Conservation (phyloP, 2,329 filamentous ascomycete species). For the Trichoderma citrinoviride region DNA sequence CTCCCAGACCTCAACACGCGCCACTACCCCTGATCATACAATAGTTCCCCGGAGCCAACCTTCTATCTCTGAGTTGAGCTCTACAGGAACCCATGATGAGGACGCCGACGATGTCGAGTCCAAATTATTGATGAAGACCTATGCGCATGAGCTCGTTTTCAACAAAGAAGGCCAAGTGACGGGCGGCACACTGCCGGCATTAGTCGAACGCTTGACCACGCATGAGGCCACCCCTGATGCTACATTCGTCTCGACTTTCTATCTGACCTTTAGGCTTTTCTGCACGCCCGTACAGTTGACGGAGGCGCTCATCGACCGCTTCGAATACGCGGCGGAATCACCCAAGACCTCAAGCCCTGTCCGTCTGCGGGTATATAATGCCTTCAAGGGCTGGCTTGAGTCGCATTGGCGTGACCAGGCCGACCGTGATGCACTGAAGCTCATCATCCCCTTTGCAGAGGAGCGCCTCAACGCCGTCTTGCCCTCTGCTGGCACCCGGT, state of each 20-base stretch:
- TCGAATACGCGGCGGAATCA: slow-evolving; percentile 83
- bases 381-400: slow-evolving; percentile 96
- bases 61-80: slow-evolving; percentile 67
- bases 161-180: slow-evolving; percentile 96
- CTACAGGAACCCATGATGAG: slow-evolving; percentile 63
- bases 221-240: slow-evolving; percentile 91
- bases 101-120: slow-evolving; percentile 77
- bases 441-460: slow-evolving; percentile 79
- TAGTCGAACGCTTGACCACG: slow-evolving; percentile 91
- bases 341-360: slow-evolving; percentile 74
- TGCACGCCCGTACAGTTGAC: slow-evolving; percentile 77
- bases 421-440: slow-evolving; percentile 70
- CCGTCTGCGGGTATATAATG: slow-evolving; percentile 87
- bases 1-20: slow-evolving; percentile 80
- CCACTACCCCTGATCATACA: slow-evolving; percentile 75
- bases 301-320: slow-evolving; percentile 80
- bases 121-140: slow-evolving; percentile 86
- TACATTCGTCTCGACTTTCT: slow-evolving; percentile 90
- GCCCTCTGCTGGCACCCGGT: slow-evolving; percentile 74
- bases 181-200: slow-evolving; percentile 81
- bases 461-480: slow-evolving; percentile 65
- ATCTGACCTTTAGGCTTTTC: slow-evolving; percentile 92
- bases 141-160: slow-evolving; percentile 83
- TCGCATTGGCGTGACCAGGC: slow-evolving; percentile 87
- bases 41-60: slow-evolving; percentile 56